Percentiles rank a stretch among this genome's conserved stretches.
phyloP scores from a whole-genome alignment of 2,329 filamentous ascomycete genomes.

The Fusarium albidum region DNA sequence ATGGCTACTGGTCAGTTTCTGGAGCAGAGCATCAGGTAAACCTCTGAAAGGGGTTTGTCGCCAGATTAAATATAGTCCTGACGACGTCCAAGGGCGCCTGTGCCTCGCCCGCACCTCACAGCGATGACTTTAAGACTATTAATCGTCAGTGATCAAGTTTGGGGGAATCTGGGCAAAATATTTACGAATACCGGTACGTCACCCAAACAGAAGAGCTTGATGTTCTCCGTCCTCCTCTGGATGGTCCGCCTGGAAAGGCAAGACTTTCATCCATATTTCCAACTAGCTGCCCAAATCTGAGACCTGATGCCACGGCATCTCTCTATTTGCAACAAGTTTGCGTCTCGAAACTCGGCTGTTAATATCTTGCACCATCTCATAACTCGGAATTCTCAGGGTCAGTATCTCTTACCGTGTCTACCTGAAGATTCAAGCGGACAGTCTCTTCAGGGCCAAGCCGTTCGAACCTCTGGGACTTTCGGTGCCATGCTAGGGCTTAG shows the following conservation, averaged over 20 bases:
- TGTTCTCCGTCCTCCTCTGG: constrained; percentile 2
- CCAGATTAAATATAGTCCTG: neutral
- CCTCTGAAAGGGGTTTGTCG: neutral
- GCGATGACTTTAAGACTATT: neutral
- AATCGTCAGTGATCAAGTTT: neutral
- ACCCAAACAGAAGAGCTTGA: neutral
- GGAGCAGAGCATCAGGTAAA: constrained; percentile 10
- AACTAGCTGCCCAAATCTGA: neutral
- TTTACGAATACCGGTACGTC: constrained; percentile 20
- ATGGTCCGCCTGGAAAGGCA: constrained; percentile 15
- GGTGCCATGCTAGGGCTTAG: neutral
- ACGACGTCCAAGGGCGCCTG: neutral
- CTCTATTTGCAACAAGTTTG: constrained; percentile 14
- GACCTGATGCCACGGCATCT: neutral
- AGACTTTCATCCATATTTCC: constrained; percentile 19
- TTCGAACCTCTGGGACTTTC: constrained; percentile 14
- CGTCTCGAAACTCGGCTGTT: neutral
- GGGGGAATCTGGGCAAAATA: no score
- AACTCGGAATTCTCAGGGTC: neutral
- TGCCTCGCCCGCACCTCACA: constrained; percentile 2
- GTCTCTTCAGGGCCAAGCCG: neutral
- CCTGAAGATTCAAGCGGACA: neutral
- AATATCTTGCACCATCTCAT: constrained; percentile 7
- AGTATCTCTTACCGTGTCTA: neutral
- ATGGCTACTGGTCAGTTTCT: constrained; percentile 6